Percentiles rank a stretch among this genome's conserved stretches.
These are phyloP conservation scores for Bryum argenteum DNA, from an alignment of 225 moss, liverwort and hornwort species.

Conservation along the genomic window DNA sequence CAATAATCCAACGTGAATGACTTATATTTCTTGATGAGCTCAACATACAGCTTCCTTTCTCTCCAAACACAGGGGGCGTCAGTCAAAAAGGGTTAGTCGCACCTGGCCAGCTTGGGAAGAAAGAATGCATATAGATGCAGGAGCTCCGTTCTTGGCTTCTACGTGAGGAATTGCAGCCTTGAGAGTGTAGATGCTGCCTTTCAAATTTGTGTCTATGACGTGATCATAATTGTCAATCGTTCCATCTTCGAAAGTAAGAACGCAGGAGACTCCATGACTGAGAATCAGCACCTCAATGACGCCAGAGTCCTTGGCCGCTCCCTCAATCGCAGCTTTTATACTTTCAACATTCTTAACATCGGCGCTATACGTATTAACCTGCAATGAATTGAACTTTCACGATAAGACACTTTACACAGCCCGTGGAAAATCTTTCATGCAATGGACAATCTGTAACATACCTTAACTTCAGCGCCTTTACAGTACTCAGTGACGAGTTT, in stretches of 20 bases:
- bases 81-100: constrained; percentile 22
- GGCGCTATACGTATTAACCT: constrained; percentile 65
- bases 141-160: constrained; percentile 51
- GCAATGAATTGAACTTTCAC: constrained; percentile 7
- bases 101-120: constrained; percentile 87
- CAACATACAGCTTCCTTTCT: background rate
- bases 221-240: constrained; percentile 59
- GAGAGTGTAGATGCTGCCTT: constrained; percentile 70
- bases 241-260: constrained; percentile 60
- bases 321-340: constrained; percentile 54
- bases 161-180: constrained; percentile 80
- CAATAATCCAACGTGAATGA: too few species aligned
- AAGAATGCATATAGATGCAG: constrained; percentile 69
- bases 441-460: background rate
- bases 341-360: constrained; percentile 72
- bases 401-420: too few species aligned
- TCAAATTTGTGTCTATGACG: constrained; percentile 81
- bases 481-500: constrained; percentile 45
- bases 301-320: constrained; percentile 66
- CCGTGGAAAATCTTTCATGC: background rate
- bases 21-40: background rate
- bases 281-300: constrained; percentile 70
- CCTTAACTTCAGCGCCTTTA: constrained; percentile 32
- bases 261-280: constrained; percentile 69
- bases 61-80: background rate